phyloP scores from a whole-genome alignment of 2,329 filamentous ascomycete species.

The Plectosphaerella sp. region DNA sequence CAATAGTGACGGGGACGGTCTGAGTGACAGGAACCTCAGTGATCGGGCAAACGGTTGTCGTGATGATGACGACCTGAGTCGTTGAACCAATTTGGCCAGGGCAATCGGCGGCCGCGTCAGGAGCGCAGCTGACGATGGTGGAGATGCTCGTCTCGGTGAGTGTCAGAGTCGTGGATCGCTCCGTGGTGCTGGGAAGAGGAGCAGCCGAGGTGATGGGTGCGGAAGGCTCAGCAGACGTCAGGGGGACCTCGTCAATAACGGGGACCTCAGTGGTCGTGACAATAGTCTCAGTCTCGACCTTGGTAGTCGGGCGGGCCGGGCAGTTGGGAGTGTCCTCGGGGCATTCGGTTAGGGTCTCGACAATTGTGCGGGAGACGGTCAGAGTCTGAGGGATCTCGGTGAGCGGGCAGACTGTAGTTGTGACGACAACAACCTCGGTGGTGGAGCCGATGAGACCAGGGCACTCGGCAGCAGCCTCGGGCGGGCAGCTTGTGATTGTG shows the following conservation, averaged over 20 bases:
- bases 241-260: not conserved
- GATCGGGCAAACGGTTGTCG: constrained; percentile 40
- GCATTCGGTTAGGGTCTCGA: constrained; percentile 6
- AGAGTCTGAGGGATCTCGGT: constrained; percentile 3
- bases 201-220: not conserved
- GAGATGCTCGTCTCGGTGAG: constrained; percentile 9
- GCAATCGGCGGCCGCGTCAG: constrained; percentile 2
- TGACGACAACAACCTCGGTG: constrained; percentile 17
- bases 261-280: not conserved
- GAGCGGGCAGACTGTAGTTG: constrained; percentile 40
- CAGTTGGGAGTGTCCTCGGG: constrained; percentile 2
- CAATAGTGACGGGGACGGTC: constrained; percentile 2
- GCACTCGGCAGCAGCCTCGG: constrained; percentile 3
- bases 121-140: constrained; percentile 13
- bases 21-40: constrained; percentile 3
- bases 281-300: constrained; percentile 12
- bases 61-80: constrained; percentile 17
- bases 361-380: constrained; percentile 2
- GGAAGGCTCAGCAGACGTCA: constrained; percentile 1
- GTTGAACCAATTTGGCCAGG: not conserved
- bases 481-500: constrained; percentile 13
- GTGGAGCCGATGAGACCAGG: not conserved
- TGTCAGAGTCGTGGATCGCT: constrained; percentile 10
- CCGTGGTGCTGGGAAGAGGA: not conserved
- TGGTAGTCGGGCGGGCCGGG: constrained; percentile 12